Base-by-base conservation (phyloP, 805 yeast species). In the Candida germanica region DNA sequence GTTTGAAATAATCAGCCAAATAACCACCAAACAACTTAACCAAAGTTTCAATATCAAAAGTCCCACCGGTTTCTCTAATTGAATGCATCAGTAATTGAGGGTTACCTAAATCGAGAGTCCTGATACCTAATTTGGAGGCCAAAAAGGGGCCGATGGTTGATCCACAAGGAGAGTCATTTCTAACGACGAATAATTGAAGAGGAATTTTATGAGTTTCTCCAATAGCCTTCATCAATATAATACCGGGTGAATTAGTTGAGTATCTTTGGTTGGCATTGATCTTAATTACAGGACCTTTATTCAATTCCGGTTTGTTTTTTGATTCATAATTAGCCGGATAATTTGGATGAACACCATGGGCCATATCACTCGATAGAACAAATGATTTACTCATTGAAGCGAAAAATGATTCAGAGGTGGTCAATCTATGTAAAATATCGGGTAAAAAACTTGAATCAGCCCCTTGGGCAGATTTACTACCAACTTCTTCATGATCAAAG, bases 271-370 rank as follows among this genome's bases (percentile, higher is more conserved):
- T 91, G 7, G 98, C 97, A 54, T 91, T 91, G 55, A 91, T 66
- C 61, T 91, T 91, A 54, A 91, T 78, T 3, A 88, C 97, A 0
- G 98, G 96, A 5, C 98, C 98, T 23, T 70, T 69, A 53, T 95
- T 94, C 42, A 91, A 64, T 34, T 71, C 71, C 1, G 98, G 98
- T 46, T 77, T 76, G 59, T 91, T 95, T 42, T 74, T 66, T 15
- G 76, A 56, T 56, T 93, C 98, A 61, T 93, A 84, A 49, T 76
- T 76, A 35, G 72, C 74, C 4, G 76, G 64, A 58, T 91, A 91
- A 60, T 91, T 91, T 39, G 98, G 98, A 59, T 91, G 96, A 25
- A 91, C 83, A 21, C 96, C 98, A 56, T 91, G 98, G 1, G 98
- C 96, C 79, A 88, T 93, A 58, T 91, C 98, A 0, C 96, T 86